Evolutionary conservation across 2,329 filamentous ascomycete genomes (phyloP), one percentile per base, ranked within the genome.

Genomic region (Colletotrichum sidae): DNA sequence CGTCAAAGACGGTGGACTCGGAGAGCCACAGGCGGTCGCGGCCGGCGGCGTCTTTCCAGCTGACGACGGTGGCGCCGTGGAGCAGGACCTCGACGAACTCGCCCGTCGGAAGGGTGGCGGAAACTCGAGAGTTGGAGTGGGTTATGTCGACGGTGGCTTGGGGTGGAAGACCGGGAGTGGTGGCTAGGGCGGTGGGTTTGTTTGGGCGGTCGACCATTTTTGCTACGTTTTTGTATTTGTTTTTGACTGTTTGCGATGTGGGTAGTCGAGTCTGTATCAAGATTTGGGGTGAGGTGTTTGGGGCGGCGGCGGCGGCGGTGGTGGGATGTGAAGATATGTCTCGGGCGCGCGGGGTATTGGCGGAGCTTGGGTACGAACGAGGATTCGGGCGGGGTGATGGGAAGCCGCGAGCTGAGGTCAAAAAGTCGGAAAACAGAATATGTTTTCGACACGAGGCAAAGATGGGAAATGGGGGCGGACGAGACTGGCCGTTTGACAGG

Each of bases 51-150:
- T 92, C 90, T 84, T 96, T 97, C 96, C 96, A 99, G 79, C 92
- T 96, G 65, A 92, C 89, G 52, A 99, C 91, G 1, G 94, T 98
- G 10, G 96, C 96, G 64, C 96, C 96, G 74, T 92, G 92, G n/a
- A 98, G 88, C 67, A 97, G 84, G 42, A 99, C 85, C 69, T 93
- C 90, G 70, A 97, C 88, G 60, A 88, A 92, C 81, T 98, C 94
- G 70, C 95, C 94, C 1, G 93, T 92, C 44, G 94, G 92, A 47
- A 98, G 87, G 37, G 85, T 86, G 39, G 95, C 95, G n/a, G 87
- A 86, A 55, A 98, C 90, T 66, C 88, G 88, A 65, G 86, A 86
- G 78, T 89, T 89, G 75, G 88, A 88, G 72, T 92, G 86, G 35
- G 89, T 87, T 73, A 94, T 89, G 76, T 88, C 88, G 73, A 97